A percentile compares a stretch with the other conserved stretches of the same genome.
phyloP scores from a whole-genome alignment of 192 early-diverging fungal genomes.

The Podila verticillata region DNA sequence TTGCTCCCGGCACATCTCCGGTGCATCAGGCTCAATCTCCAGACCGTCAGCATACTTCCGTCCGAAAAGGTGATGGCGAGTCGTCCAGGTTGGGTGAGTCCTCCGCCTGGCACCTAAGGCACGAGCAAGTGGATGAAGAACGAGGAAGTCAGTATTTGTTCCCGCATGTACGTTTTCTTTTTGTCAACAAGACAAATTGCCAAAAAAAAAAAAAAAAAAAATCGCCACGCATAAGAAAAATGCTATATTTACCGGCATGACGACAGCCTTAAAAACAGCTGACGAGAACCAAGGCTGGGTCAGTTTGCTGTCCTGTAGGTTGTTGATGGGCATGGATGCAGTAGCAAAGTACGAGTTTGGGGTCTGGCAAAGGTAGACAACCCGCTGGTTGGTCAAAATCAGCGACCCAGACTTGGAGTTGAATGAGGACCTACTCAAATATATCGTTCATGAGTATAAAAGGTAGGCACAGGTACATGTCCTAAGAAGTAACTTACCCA shows the following conservation, averaged over 20 bases:
- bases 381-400: constrained; percentile 40
- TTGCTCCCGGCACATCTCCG: not conserved
- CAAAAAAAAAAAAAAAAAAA: too few species aligned
- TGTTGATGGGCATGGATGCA: constrained; percentile 40
- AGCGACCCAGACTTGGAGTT: constrained; percentile 32
- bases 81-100: constrained; percentile 31
- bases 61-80: constrained; percentile 28
- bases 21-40: not conserved
- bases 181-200: too few species aligned
- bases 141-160: too few species aligned
- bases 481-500: constrained; percentile 5
- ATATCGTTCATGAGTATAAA: not conserved
- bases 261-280: constrained; percentile 32
- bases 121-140: not conserved
- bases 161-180: too few species aligned
- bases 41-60: constrained; percentile 13
- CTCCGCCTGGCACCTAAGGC: constrained; percentile 19
- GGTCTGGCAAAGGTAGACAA: constrained; percentile 24
- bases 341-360: constrained; percentile 24
- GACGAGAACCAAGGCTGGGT: constrained; percentile 44
- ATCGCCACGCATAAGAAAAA: too few species aligned
- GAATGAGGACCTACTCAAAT: constrained; percentile 15
- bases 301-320: constrained; percentile 41
- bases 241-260: constrained; percentile 17
- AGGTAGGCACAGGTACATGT: not conserved